phyloP scores from a whole-genome alignment of 768 basidiomycete species.

The Rhizopogon rudus region DNA sequence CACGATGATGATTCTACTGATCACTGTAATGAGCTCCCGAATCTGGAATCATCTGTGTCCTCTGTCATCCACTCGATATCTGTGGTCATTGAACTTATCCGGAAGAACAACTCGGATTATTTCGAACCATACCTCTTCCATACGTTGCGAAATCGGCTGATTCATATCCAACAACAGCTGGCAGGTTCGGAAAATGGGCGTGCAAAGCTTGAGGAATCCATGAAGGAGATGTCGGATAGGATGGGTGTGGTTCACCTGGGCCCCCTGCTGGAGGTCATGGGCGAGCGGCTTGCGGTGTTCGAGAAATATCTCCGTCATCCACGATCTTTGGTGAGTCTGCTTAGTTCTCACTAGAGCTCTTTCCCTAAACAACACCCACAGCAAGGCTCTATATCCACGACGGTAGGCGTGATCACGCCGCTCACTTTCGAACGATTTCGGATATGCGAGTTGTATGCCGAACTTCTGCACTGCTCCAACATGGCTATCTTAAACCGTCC shows the following conservation, averaged over 20 bases:
- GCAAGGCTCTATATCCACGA: slow-evolving; percentile 67
- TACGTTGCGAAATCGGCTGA: slow-evolving; percentile 84
- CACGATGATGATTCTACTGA: slow-evolving; percentile 11
- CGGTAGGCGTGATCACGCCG: slow-evolving; percentile 68
- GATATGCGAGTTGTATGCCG: slow-evolving; percentile 95
- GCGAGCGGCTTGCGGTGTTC: slow-evolving; percentile 61
- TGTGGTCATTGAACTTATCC: slow-evolving; percentile 88
- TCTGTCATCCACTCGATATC: slow-evolving; percentile 84
- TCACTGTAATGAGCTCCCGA: slow-evolving; percentile 19
- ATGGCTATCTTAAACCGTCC: slow-evolving; percentile 93
- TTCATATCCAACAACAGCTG: slow-evolving; percentile 76
- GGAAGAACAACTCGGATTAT: slow-evolving; percentile 98
- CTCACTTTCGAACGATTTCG: slow-evolving; percentile 94
- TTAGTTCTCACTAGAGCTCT: slow-evolving; percentile 2
- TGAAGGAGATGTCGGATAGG: slow-evolving; percentile 76
- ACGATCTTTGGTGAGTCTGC: slow-evolving; percentile 62
- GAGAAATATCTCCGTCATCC: slow-evolving; percentile 68
- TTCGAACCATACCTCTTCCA: slow-evolving; percentile 98
- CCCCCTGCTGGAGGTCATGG: slow-evolving; percentile 69
- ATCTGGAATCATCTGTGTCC: slow-evolving; percentile 57
- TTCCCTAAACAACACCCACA: slow-evolving; percentile 25
- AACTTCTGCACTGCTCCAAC: slow-evolving; percentile 95
- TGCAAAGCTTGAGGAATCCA: slow-evolving; percentile 63
- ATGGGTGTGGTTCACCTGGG: slow-evolving; percentile 93
- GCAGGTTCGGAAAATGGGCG: slow-evolving; percentile 52